These are phyloP conservation scores for Curvularia spicifera DNA, from an alignment of 2,329 filamentous ascomycete genomes.

Conservation along the genomic window DNA sequence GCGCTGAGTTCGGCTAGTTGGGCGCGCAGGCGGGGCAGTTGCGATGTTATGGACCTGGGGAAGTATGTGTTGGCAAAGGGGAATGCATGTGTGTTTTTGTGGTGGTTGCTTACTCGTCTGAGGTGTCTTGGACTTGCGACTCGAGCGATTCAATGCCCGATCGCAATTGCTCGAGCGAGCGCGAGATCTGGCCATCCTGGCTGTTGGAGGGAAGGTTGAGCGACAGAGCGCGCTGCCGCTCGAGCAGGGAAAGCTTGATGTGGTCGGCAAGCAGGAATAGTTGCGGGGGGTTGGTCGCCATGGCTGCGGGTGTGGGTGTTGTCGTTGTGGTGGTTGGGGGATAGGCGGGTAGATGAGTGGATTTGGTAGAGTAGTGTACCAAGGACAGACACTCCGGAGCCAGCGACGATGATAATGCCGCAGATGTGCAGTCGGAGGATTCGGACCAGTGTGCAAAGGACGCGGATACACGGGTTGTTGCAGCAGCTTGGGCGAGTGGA, in stretches of 20 bases:
- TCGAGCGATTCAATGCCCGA: slow-evolving; percentile 77
- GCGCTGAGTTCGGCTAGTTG: slow-evolving; percentile 78
- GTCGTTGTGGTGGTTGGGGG: slow-evolving; percentile 10
- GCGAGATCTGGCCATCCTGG: slow-evolving; percentile 87
- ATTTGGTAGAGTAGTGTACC: neutral
- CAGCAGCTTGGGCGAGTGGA: slow-evolving; percentile 5
- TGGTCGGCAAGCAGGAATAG: slow-evolving; percentile 94
- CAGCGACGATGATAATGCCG: slow-evolving; percentile 3
- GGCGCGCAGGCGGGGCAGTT: slow-evolving; percentile 70
- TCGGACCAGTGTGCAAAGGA: neutral
- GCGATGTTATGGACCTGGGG: slow-evolving; percentile 53
- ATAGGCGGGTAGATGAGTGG: slow-evolving; percentile 11
- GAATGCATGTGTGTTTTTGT: neutral
- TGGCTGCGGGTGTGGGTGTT: slow-evolving; percentile 20
- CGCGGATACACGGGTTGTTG: slow-evolving; percentile 3
- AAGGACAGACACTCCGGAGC: slow-evolving; percentile 2
- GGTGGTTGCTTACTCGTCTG: slow-evolving; percentile 58
- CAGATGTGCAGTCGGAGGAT: neutral
- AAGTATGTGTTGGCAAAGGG: neutral
- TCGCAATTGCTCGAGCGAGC: slow-evolving; percentile 84
- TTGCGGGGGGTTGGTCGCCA: slow-evolving; percentile 66
- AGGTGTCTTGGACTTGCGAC: slow-evolving; percentile 64
- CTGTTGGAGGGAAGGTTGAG: slow-evolving; percentile 78
- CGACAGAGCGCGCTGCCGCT: slow-evolving; percentile 84
- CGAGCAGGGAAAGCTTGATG: slow-evolving; percentile 92